Base-by-base conservation (phyloP, 495 filamentous ascomycete species). In the Terfezia claveryi region DNA sequence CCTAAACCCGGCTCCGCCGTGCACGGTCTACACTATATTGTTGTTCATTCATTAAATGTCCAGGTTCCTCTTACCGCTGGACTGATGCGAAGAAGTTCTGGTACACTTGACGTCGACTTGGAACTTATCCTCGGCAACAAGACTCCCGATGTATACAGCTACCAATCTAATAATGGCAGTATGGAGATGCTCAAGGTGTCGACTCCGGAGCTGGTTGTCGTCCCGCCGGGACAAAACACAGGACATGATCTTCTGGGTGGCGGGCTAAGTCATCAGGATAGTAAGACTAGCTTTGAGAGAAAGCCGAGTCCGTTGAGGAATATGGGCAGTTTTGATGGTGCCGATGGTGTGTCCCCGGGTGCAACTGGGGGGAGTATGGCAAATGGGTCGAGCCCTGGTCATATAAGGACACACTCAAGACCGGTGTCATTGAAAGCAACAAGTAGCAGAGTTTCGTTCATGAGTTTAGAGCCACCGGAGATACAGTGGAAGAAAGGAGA, bases 101-200 rank as follows among this genome's bases (percentile, higher is more conserved):
- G 41, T 2, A 46, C 41, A 20, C 41, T 46, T 14, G 41, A 46
- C 12, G 41, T 46, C 17, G 41, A 46, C 17, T 14, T 46, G 17
- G 12, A 14, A 46, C 41, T 46, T 46, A 46, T 46, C 17, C 41
- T 46, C 1, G 41, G 41, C 41, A 46, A 46, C 17, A 46, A 20
- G 17, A 46, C 41, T 14, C 41, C 41, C 4, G 41, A 46, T 46
- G 17, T 46, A 46, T 46, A 46, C 17, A 20, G 41, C 4, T 41
- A 55, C 32, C 17, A 60, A 58, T 58, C 57, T 61, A 16, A 64
- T 55, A 54, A 53, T 54, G 20, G 54, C 62, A 14, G 8, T 3
- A 54, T 52, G n/a, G 59, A 38, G 51, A 56, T 65, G 36, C 62
- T 65, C 17, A 62, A 65, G 10, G 51, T 65, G 10, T 7, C 55